These are phyloP conservation scores for Xerocomellus intermedius DNA, from an alignment of 768 basidiomycete genomes.

Conservation along the genomic window DNA sequence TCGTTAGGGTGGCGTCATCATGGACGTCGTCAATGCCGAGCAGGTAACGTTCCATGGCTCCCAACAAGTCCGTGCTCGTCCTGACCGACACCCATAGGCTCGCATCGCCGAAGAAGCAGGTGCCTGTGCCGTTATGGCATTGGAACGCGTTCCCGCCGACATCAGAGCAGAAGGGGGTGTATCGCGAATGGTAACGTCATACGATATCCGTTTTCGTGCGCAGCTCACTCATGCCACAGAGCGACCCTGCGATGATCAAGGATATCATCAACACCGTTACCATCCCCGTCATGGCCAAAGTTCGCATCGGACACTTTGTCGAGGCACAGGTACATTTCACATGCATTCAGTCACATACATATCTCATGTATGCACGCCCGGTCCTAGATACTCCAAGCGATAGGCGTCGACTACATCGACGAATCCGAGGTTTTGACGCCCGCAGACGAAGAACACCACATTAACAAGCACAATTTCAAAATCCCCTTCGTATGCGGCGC, in stretches of 20 bases:
- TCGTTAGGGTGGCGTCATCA: slow-evolving; percentile 78
- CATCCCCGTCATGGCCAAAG: slow-evolving; percentile 96
- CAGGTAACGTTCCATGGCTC: slow-evolving; percentile 35
- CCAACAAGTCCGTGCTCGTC: neutral
- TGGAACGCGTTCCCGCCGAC: slow-evolving; percentile 93
- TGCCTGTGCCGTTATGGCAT: slow-evolving; percentile 96
- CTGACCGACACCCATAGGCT: slow-evolving; percentile 49
- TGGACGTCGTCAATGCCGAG: slow-evolving; percentile 90
- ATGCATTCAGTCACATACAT: too few relatives aligned
- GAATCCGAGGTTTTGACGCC: slow-evolving; percentile 94
- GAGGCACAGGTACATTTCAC: slow-evolving; percentile 75
- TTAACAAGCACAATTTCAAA: slow-evolving; percentile 96
- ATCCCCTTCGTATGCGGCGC: slow-evolving; percentile 96
- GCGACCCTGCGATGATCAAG: slow-evolving; percentile 96
- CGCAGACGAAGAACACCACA: slow-evolving; percentile 94
- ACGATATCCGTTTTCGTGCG: neutral
- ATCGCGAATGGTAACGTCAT: slow-evolving; percentile 79
- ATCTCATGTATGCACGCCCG: neutral
- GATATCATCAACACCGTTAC: slow-evolving; percentile 92
- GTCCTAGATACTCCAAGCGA: slow-evolving; percentile 80
- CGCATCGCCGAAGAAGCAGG: slow-evolving; percentile 97
- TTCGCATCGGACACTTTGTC: slow-evolving; percentile 95
- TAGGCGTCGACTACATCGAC: slow-evolving; percentile 96
- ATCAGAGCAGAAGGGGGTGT: slow-evolving; percentile 92
- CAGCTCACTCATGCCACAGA: slow-evolving; percentile 40